Evolutionary conservation across 1,139 yeast genomes (phyloP), one percentile per base, ranked within the genome.

Genomic region (Torulaspora globosa): DNA sequence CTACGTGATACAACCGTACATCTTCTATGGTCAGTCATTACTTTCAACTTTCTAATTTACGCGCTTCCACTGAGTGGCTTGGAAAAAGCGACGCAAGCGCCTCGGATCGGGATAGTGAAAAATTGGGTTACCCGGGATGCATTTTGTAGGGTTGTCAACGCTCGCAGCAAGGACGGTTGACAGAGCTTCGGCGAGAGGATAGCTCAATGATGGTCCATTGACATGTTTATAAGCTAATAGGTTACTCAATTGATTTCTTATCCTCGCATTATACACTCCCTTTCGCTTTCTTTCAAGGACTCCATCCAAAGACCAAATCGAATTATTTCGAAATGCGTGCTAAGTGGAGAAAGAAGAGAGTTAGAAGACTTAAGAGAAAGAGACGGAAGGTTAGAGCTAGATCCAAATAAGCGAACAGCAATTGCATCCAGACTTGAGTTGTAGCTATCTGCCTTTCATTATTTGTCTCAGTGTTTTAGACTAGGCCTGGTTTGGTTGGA

Each of bases 361-460:
- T 84, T 78, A 88, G 97, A 87, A 87, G 96, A 87, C 87, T 89
- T 73, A 89, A 89, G 85, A 86, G 96, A 84, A 89, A 89, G 95
- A 85, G 97, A 84, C 95, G 97, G 95, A 88, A 88, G 95, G 96
- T 89, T 70, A 86, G 97, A 86, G 97, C 97, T 77, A 87, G 97
- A 87, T 84, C 92, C 80, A 84, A 84, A 83, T 84, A 83, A 83
- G 79, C 85, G 82, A 79, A 74, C 76, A 31, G 23, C 23, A 12
- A 31, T 31, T 31, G 23, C 34, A 31, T 24, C 26, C 26, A 16
- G 26, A 23, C 16, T 18, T 36, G 40, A 27, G 11, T 36, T 36
- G 29, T 36, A 31, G 21, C 34, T 31, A 31, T 18, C 34, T 16
- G 34, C 16, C 19, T 31, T 31, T 16, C n/a, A 14, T 18, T 18